phyloP scores from a whole-genome alignment of 768 basidiomycete genomes.

The Serendipita sp. region DNA sequence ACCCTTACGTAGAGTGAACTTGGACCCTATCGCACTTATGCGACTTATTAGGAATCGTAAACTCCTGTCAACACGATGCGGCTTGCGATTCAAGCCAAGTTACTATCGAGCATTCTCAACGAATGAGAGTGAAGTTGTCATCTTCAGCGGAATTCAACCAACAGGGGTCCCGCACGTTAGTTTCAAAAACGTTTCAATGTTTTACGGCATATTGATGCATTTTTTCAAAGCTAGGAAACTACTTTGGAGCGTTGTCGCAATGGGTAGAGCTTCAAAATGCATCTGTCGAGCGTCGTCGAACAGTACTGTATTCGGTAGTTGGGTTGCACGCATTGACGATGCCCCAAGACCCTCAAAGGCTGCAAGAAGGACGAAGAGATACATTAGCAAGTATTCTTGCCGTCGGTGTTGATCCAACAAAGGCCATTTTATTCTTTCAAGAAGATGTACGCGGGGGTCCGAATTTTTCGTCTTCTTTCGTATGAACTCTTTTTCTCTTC shows the following conservation, averaged over 20 bases:
- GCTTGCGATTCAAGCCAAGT: neutral
- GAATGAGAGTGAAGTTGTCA: neutral
- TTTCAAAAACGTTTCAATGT: conserved; percentile 10
- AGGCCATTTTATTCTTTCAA: conserved; percentile 70
- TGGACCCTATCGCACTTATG: neutral
- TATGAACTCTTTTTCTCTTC: conserved; percentile 5
- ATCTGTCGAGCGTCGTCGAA: conserved; percentile 35
- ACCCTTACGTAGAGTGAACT: neutral
- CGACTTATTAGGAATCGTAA: neutral
- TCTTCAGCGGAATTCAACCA: conserved; percentile 84
- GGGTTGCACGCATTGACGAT: conserved; percentile 92
- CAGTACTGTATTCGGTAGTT: conserved; percentile 71
- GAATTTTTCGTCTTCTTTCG: neutral
- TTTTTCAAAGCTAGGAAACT: conserved; percentile 65
- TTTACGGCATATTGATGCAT: neutral
- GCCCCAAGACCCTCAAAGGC: conserved; percentile 59
- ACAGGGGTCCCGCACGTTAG: conserved; percentile 81
- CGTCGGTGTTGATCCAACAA: conserved; percentile 64
- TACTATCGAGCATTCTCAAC: neutral
- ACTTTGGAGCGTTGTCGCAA: conserved; percentile 76
- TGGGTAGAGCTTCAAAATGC: conserved; percentile 71
- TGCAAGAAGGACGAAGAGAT: conserved; percentile 51
- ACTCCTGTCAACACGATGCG: neutral
- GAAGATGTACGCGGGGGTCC: conserved; percentile 49
- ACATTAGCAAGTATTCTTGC: conserved; percentile 76